phyloP scores from a whole-genome alignment of 2,329 filamentous ascomycete genomes.

The Phaeosphaeria sp. region DNA sequence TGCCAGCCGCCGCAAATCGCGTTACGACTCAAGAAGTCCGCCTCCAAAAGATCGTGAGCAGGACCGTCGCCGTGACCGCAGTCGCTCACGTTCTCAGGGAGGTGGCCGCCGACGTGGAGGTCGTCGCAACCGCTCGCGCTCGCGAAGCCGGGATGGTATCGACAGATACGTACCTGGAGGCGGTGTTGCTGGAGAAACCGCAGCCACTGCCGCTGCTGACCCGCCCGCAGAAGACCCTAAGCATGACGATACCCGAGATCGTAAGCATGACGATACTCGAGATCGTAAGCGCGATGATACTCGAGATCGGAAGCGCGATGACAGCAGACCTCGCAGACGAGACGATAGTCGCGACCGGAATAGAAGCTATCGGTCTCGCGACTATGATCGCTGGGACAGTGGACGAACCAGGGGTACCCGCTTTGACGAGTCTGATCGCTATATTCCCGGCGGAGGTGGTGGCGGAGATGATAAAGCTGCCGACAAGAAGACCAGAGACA shows the following conservation, averaged over 20 bases:
- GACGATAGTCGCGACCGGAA: slow-evolving; percentile 47
- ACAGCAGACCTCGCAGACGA: no score
- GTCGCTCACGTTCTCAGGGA: slow-evolving; percentile 29
- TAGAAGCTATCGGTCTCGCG: slow-evolving; percentile 50
- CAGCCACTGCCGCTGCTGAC: slow-evolving; percentile 1
- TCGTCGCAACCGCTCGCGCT: slow-evolving; percentile 28
- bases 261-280: slow-evolving; percentile 24
- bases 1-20: slow-evolving; percentile 35
- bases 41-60: slow-evolving; percentile 26
- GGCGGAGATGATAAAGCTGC: slow-evolving; percentile 23
- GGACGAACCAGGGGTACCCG: slow-evolving; percentile 28
- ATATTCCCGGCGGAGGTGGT: slow-evolving; percentile 29
- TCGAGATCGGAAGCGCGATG: slow-evolving; percentile 32
- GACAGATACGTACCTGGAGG: slow-evolving; percentile 46
- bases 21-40: slow-evolving; percentile 35
- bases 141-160: slow-evolving; percentile 46
- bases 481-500: slow-evolving; percentile 35
- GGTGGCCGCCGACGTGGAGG: slow-evolving; percentile 19
- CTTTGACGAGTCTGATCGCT: slow-evolving; percentile 40
- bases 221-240: slow-evolving; percentile 2
- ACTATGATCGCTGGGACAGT: slow-evolving; percentile 48
- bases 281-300: slow-evolving; percentile 41
- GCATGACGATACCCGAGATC: slow-evolving; percentile 30
- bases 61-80: slow-evolving; percentile 32
- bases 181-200: slow-evolving; percentile 5